Evolutionary conservation across 192 early-diverging fungal genomes (phyloP).

Genomic region (Coemansia sp.): DNA sequence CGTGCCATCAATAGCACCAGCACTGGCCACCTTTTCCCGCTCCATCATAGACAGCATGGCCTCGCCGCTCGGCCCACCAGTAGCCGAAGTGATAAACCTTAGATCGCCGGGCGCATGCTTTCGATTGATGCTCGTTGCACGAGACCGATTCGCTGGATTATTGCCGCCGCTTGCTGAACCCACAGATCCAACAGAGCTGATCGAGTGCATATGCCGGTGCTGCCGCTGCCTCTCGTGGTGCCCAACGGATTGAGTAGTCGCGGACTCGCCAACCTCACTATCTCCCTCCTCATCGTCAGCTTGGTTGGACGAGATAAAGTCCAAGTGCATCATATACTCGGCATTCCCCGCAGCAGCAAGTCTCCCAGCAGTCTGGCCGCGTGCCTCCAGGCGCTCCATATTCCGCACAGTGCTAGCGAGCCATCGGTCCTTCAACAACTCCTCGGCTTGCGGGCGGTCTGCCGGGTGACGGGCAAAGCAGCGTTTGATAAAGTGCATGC

Average conservation of each 20-base stretch:
- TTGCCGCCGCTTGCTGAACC: constrained; percentile 6
- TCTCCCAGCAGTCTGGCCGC: constrained; percentile 11
- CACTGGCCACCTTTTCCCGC: not conserved
- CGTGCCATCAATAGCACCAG: not conserved
- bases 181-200: constrained; percentile 23
- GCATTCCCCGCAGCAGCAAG: constrained; percentile 5
- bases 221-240: not conserved
- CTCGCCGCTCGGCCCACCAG: constrained; percentile 21
- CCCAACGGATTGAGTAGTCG: not conserved
- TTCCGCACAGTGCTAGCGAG: constrained; percentile 46
- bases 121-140: constrained; percentile 33
- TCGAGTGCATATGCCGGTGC: constrained; percentile 12
- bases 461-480: constrained; percentile 76
- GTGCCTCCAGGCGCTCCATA: constrained; percentile 23
- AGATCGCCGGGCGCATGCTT: constrained; percentile 39
- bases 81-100: constrained; percentile 21
- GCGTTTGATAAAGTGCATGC: constrained; percentile 72
- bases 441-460: constrained; percentile 70
- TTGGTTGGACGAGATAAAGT: not conserved
- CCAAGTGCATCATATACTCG: constrained; percentile 18
- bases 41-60: constrained; percentile 35
- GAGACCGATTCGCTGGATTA: constrained; percentile 30
- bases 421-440: constrained; percentile 77
- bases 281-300: not conserved
- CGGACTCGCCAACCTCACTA: not conserved